Conservation (phyloP, 306 rosid species). For the Carpinus viminea region DNA sequence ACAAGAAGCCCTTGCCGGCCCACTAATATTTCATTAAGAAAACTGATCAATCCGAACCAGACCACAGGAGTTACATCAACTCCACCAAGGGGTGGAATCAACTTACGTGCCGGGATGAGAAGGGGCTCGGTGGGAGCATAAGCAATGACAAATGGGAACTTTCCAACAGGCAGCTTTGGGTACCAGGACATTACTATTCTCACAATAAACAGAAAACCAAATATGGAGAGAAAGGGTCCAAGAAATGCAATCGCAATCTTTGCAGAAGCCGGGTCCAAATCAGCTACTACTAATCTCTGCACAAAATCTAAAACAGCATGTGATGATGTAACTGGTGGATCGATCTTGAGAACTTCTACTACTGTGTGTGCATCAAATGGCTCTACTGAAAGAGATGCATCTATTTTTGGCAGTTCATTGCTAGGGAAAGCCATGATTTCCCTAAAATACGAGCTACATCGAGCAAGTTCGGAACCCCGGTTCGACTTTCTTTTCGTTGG, state of each 20-base stretch:
- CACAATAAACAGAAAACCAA: constrained; percentile 68
- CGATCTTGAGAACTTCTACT: constrained; percentile 25
- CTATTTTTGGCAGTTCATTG: constrained; percentile 15
- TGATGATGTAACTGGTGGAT: constrained; percentile 34
- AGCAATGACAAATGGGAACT: constrained; percentile 83
- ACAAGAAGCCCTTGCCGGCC: constrained; percentile 98
- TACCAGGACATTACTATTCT: constrained; percentile 99
- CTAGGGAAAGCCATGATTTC: constrained; percentile 28
- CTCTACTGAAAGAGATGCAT: constrained; percentile 24
- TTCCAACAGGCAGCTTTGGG: constrained; percentile 79
- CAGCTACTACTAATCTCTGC: constrained; percentile 50
- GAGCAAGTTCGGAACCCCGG: constrained; percentile 24
- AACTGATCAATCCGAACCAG: constrained; percentile 89
- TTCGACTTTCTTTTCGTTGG: constrained; percentile 30
- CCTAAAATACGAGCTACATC: constrained; percentile 39
- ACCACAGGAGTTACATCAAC: constrained; percentile 95
- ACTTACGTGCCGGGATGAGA: constrained; percentile 68
- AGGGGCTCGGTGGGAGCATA: constrained; percentile 95
- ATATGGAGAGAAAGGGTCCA: constrained; percentile 74
- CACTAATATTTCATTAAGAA: constrained; percentile 88
- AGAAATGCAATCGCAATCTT: constrained; percentile 67
- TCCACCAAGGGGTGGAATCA: constrained; percentile 92
- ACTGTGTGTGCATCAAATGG: constrained; percentile 24
- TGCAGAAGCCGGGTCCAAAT: constrained; percentile 80
- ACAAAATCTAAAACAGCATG: constrained; percentile 32